Conservation (phyloP, 306 rosid genomes). For the Canavalia ensiformis region DNA sequence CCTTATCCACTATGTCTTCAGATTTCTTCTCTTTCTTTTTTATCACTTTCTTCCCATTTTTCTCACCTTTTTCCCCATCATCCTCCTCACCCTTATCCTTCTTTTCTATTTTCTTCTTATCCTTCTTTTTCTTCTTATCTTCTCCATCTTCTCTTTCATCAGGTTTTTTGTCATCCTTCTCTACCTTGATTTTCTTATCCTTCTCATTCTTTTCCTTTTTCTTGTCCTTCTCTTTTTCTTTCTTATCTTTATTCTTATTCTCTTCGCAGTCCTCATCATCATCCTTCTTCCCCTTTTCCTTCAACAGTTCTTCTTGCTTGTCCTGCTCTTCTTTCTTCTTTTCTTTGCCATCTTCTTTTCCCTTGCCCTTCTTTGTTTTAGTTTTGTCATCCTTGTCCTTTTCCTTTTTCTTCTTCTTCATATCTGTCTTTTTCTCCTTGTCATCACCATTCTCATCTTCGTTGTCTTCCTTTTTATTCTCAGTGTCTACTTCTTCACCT, state of each 20-base stretch:
- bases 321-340: conserved; percentile 30
- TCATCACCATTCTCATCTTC: conserved; percentile 8
- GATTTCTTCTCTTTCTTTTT: conserved; percentile 30
- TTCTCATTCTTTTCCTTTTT: conserved; percentile 26
- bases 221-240: conserved; percentile 21
- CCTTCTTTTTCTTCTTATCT: conserved; percentile 19
- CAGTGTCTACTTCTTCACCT: conserved; percentile 8
- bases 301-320: conserved; percentile 33
- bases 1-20: conserved; percentile 20
- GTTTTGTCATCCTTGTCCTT: conserved; percentile 32
- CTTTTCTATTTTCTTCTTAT: conserved; percentile 34
- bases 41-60: background rate
- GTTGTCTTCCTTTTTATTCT: conserved; percentile 9
- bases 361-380: background rate
- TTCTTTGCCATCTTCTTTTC: conserved; percentile 16
- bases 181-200: background rate
- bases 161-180: conserved; percentile 18
- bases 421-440: conserved; percentile 6
- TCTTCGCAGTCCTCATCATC: background rate
- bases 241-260: background rate
- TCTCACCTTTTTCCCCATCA: background rate
- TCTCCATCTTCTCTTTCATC: conserved; percentile 10
- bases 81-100: conserved; percentile 4
- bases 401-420: background rate
- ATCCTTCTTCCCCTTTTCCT: conserved; percentile 30